Percentiles rank a stretch among this genome's conserved stretches.
Evolutionary conservation across 2,329 filamentous ascomycete species (phyloP).

Genomic region (Penicillium sp.): DNA sequence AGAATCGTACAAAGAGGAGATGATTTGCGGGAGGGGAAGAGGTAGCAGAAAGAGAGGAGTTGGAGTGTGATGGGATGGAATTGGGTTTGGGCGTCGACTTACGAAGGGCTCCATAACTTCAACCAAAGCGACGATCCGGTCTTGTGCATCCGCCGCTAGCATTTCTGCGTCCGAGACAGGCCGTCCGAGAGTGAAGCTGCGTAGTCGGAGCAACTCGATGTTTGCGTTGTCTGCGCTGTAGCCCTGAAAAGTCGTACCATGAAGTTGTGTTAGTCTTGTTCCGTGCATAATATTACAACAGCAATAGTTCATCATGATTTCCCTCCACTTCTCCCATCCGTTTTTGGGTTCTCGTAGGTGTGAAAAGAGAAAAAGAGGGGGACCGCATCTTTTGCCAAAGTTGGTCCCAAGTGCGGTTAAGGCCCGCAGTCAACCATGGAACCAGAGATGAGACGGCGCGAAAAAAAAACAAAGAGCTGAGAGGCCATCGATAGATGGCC

Average conservation of each 20-base stretch:
- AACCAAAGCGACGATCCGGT: slow-evolving; percentile 67
- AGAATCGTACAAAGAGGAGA: background rate
- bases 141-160: slow-evolving; percentile 63
- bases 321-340: background rate
- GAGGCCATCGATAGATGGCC: slow-evolving; percentile 3
- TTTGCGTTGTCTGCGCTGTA: slow-evolving; percentile 75
- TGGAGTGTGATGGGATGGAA: slow-evolving; percentile 6
- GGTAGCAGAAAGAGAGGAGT: slow-evolving; percentile 13
- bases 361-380: background rate
- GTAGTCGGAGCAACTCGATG: slow-evolving; percentile 77
- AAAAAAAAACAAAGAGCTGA: slow-evolving; percentile 1
- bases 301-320: background rate
- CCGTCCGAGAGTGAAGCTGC: slow-evolving; percentile 74
- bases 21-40: background rate
- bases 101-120: slow-evolving; percentile 76
- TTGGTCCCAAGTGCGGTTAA: background rate
- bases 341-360: background rate
- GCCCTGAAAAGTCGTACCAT: slow-evolving; percentile 57
- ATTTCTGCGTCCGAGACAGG: slow-evolving; percentile 70
- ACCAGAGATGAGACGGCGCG: slow-evolving; percentile 40
- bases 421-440: slow-evolving; percentile 44
- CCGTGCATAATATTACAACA: background rate
- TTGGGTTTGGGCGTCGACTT: slow-evolving; percentile 49
- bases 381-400: background rate
- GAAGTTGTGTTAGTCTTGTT: background rate